phyloP scores from a whole-genome alignment of 83 land plant genomes.

The Thuja plicata region DNA sequence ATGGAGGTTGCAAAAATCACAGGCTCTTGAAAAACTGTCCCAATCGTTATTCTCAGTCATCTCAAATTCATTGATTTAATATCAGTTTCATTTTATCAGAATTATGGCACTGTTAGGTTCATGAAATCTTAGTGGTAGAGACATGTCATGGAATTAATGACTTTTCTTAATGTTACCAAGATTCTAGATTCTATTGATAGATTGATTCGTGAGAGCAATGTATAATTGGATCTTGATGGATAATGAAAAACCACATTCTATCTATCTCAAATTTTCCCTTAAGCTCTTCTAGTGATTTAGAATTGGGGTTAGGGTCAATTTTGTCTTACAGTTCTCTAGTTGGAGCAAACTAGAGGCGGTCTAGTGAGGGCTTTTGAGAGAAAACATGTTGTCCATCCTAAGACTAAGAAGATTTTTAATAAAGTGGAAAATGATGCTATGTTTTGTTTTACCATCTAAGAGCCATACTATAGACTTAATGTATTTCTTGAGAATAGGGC shows the following conservation, averaged over 20 bases:
- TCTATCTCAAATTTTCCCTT: slow-evolving; percentile 40
- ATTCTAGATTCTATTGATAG: slow-evolving; percentile 34
- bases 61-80: slow-evolving; percentile 42
- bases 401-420: slow-evolving; percentile 45
- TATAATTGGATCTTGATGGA: slow-evolving; percentile 40
- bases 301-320: slow-evolving; percentile 28
- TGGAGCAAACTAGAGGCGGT: slow-evolving; percentile 14
- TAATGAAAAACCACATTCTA: slow-evolving; percentile 35
- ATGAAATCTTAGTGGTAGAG: slow-evolving; percentile 50
- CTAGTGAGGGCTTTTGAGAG: slow-evolving; percentile 43
- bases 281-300: slow-evolving; percentile 7
- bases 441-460: slow-evolving; percentile 22
- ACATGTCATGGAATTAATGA: slow-evolving; percentile 27
- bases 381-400: slow-evolving; percentile 42
- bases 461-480: slow-evolving; percentile 49
- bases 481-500: slow-evolving; percentile 38
- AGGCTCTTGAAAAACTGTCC: slow-evolving; percentile 61
- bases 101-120: slow-evolving; percentile 38
- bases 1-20: slow-evolving; percentile 51
- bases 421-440: slow-evolving; percentile 32
- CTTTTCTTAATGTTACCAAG: slow-evolving; percentile 51
- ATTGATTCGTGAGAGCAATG: slow-evolving; percentile 29
- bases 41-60: slow-evolving; percentile 42
- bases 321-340: slow-evolving; percentile 23
- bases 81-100: slow-evolving; percentile 38